Conservation (phyloP, 176 grass and related monocot genomes). For the Poa annua region DNA sequence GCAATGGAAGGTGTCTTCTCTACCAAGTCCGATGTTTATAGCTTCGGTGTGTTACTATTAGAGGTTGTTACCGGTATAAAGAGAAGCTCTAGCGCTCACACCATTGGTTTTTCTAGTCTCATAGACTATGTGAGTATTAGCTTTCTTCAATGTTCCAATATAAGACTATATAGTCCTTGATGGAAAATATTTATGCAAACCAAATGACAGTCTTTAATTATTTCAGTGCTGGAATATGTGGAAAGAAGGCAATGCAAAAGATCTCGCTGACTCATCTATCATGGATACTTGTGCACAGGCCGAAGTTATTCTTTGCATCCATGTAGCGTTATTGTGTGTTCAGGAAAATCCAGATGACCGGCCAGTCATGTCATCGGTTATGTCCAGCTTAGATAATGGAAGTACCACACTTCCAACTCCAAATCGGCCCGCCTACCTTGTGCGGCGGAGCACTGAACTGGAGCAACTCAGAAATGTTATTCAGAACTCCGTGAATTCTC, state of each 20-base stretch:
- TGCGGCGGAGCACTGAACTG: neutral
- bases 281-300: neutral
- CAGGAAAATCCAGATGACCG: conserved; percentile 51
- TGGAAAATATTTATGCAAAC: neutral
- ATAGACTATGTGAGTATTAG: conserved; percentile 46
- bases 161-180: neutral
- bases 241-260: conserved; percentile 33
- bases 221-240: conserved; percentile 56
- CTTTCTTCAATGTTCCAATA: neutral
- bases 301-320: conserved; percentile 43
- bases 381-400: conserved; percentile 48
- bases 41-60: conserved; percentile 54
- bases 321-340: conserved; percentile 52
- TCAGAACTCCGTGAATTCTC: neutral
- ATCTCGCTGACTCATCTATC: conserved; percentile 44
- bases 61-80: conserved; percentile 48
- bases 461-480: neutral
- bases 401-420: conserved; percentile 10
- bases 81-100: conserved; percentile 40
- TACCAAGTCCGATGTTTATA: conserved; percentile 60
- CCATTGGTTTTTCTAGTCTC: conserved; percentile 40
- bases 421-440: neutral
- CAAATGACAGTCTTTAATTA: neutral
- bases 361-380: conserved; percentile 46
- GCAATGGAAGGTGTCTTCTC: conserved; percentile 41